These are phyloP conservation scores for Magnaporthiopsis incrustans DNA, from an alignment of 2,329 filamentous ascomycete genomes.

Conservation along the genomic window DNA sequence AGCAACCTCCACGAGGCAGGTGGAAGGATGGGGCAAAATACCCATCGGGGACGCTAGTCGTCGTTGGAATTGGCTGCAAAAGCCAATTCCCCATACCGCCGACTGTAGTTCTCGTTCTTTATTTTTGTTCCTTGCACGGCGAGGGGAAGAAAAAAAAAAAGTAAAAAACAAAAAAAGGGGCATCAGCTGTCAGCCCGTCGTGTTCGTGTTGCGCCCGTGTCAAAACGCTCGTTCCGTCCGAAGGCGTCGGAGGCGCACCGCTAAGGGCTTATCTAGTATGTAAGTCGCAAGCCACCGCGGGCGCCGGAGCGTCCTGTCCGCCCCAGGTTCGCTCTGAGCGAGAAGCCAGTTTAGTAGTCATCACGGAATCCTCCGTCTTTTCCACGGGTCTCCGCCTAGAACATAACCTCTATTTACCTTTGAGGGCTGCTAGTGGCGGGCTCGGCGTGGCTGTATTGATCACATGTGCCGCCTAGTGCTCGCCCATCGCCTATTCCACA, in stretches of 20 bases:
- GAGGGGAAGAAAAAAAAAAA: not conserved
- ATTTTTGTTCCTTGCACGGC: not conserved
- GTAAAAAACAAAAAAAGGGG: not conserved
- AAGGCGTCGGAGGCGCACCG: not conserved
- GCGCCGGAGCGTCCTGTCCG: no score
- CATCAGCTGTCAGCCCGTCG: not conserved
- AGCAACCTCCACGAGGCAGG: no score
- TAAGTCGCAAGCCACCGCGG: not conserved
- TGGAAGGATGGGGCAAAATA: no score
- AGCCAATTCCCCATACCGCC: not conserved
- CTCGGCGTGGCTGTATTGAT: no score
- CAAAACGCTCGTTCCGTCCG: not conserved
- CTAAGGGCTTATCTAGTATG: not conserved
- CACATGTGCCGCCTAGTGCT: no score
- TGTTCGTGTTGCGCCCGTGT: not conserved
- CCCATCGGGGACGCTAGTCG: not conserved
- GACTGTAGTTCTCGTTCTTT: not conserved
- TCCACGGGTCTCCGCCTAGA: not conserved
- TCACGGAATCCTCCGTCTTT: not conserved
- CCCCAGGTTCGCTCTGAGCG: not conserved
- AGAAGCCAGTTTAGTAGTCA: not conserved
- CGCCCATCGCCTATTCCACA: no score
- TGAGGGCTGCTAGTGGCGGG: no score
- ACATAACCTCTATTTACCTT: not conserved
- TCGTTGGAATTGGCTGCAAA: not conserved